Evolutionary conservation across 208 protist species (phyloP).

Genomic region (Leptomonas pyrrhocoris): DNA sequence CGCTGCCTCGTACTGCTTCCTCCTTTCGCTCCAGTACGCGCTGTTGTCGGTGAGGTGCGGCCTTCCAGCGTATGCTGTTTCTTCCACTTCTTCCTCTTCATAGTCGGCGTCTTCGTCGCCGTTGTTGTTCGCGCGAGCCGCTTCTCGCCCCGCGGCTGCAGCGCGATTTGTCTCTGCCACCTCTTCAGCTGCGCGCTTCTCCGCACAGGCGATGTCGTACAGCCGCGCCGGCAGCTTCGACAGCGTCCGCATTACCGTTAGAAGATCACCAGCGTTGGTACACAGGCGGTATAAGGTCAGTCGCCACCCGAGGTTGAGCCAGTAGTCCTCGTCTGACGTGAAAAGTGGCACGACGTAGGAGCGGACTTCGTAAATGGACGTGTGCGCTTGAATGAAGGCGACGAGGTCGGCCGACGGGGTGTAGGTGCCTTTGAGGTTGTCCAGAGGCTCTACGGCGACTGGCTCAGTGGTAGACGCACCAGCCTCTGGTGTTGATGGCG

Average conservation of each 20-base stretch:
- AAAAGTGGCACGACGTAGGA: slow-evolving; percentile 52
- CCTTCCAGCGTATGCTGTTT: slow-evolving; percentile 1
- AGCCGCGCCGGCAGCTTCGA: slow-evolving; percentile 25
- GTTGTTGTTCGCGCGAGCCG: not conserved
- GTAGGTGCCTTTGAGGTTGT: not conserved
- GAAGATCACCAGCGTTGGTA: slow-evolving; percentile 27
- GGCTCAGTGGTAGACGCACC: not conserved
- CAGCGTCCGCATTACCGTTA: slow-evolving; percentile 21
- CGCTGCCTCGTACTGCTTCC: slow-evolving; percentile 29
- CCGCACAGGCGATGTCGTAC: slow-evolving; percentile 20
- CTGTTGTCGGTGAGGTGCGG: slow-evolving; percentile 20
- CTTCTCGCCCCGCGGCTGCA: not conserved
- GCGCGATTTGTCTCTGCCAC: not conserved
- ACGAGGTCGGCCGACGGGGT: slow-evolving; percentile 43
- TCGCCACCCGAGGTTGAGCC: slow-evolving; percentile 59
- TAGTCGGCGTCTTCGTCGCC: not conserved
- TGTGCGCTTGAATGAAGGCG: slow-evolving; percentile 37
- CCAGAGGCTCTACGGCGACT: not conserved
- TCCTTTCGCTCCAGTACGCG: slow-evolving; percentile 35
- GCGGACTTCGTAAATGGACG: slow-evolving; percentile 33
- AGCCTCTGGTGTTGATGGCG: not conserved
- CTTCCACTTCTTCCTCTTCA: not conserved
- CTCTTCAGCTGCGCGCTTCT: not conserved
- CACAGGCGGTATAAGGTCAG: slow-evolving; percentile 47
- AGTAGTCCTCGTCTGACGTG: slow-evolving; percentile 57